Evolutionary conservation across 305 asterid genomes (phyloP).

Genomic region (Fraxinus xanthoxyloides): DNA sequence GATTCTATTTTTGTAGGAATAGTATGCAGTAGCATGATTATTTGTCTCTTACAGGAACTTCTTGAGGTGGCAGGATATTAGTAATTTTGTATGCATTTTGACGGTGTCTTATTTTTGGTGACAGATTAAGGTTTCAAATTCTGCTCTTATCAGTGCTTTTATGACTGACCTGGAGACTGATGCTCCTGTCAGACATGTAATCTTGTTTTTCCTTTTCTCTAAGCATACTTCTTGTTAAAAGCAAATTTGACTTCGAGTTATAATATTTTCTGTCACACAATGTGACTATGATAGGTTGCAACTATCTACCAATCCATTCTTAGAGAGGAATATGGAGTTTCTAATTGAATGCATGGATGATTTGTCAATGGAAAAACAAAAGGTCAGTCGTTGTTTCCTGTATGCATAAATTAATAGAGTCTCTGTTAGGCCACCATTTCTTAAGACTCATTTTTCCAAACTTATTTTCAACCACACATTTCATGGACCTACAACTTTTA

Average conservation of each 20-base stretch:
- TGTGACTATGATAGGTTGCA: slow-evolving; percentile 86
- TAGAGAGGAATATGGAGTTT: slow-evolving; percentile 89
- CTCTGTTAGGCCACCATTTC: too few relatives aligned
- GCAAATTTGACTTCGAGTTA: background rate
- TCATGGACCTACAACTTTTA: too few relatives aligned
- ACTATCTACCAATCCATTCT: slow-evolving; percentile 69
- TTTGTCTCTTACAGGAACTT: background rate
- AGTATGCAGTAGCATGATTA: background rate
- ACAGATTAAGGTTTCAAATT: slow-evolving; percentile 95
- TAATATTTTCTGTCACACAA: slow-evolving; percentile 36
- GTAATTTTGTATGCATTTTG: background rate
- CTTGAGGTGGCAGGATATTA: background rate
- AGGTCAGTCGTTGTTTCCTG: slow-evolving; percentile 43
- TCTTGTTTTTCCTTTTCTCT: background rate
- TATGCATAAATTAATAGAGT: slow-evolving; percentile 2
- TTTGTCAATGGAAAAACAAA: slow-evolving; percentile 84
- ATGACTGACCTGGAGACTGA: slow-evolving; percentile 90
- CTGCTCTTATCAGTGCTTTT: slow-evolving; percentile 92
- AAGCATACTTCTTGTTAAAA: background rate
- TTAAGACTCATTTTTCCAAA: too few relatives aligned
- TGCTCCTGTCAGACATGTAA: slow-evolving; percentile 80
- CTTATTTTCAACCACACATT: too few relatives aligned
- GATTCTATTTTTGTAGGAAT: background rate
- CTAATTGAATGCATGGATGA: slow-evolving; percentile 96
- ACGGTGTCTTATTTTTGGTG: background rate